Percentiles rank a stretch among this genome's conserved stretches.
phyloP scores from a whole-genome alignment of 2,329 filamentous ascomycete species.

The Phialophora chinensis region DNA sequence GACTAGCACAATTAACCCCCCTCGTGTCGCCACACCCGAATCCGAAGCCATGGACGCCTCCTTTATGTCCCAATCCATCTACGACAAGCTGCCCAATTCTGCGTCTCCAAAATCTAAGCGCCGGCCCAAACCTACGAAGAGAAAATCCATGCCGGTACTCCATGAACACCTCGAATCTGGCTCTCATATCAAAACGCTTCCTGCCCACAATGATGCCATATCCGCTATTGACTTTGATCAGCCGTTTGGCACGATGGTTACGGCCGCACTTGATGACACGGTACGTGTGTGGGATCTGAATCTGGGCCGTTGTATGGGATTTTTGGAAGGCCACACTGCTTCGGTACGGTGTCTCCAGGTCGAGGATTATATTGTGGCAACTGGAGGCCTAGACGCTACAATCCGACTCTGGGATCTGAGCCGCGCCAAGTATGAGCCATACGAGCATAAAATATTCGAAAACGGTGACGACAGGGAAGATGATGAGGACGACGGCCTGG shows the following conservation, averaged over 20 bases:
- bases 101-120: constrained; percentile 55
- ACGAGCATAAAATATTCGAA: constrained; percentile 59
- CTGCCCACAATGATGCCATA: constrained; percentile 85
- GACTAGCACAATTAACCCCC: constrained; percentile 38
- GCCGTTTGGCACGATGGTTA: constrained; percentile 95
- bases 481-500: constrained; percentile 66
- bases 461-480: constrained; percentile 55
- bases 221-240: constrained; percentile 94
- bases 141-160: constrained; percentile 89
- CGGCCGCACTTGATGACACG: constrained; percentile 88
- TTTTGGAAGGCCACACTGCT: constrained; percentile 90
- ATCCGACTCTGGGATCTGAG: constrained; percentile 95
- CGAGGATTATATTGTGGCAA: constrained; percentile 93
- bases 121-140: constrained; percentile 57
- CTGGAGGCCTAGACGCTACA: constrained; percentile 91
- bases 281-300: constrained; percentile 97
- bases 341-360: constrained; percentile 92
- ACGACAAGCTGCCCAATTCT: constrained; percentile 78
- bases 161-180: constrained; percentile 95
- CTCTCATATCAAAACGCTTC: constrained; percentile 83
- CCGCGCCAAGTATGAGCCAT: constrained; percentile 80
- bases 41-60: constrained; percentile 58
- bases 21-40: constrained; percentile 56
- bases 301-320: constrained; percentile 86
- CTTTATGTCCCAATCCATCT: constrained; percentile 98